Percentiles rank a stretch among this genome's conserved stretches.
phyloP scores from a whole-genome alignment of 345 rosid species.

The Sonneratia caseolaris region DNA sequence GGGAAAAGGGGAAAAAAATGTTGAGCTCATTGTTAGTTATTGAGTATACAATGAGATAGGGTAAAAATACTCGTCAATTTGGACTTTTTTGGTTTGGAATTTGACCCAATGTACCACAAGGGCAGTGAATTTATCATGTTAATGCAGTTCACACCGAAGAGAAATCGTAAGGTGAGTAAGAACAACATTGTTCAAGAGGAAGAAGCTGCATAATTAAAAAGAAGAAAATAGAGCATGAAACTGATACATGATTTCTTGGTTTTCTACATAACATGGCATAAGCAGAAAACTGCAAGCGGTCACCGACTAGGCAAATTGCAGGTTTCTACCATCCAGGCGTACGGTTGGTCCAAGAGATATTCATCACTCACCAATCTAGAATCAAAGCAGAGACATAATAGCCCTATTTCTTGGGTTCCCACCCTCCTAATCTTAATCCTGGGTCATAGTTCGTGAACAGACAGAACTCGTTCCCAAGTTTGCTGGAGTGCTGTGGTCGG shows the following conservation, averaged over 20 bases:
- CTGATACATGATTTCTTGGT: neutral
- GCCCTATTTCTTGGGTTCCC: slow-evolving; percentile 41
- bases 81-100: too few species aligned
- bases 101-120: too few species aligned
- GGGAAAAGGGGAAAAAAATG: too few species aligned
- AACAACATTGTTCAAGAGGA: neutral
- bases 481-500: slow-evolving; percentile 72
- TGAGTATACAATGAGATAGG: too few species aligned
- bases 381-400: neutral
- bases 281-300: neutral
- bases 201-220: neutral
- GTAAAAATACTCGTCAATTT: too few species aligned
- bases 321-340: neutral
- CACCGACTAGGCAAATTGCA: neutral
- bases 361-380: neutral
- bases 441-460: slow-evolving; percentile 78
- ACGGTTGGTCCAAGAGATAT: neutral
- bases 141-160: too few species aligned
- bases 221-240: neutral
- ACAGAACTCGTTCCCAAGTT: slow-evolving; percentile 82
- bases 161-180: neutral
- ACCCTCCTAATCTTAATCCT: slow-evolving; percentile 73
- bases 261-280: neutral
- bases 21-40: too few species aligned
- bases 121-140: too few species aligned